Base-by-base conservation (phyloP, 805 yeast genomes). In the Candida gorgasii region DNA sequence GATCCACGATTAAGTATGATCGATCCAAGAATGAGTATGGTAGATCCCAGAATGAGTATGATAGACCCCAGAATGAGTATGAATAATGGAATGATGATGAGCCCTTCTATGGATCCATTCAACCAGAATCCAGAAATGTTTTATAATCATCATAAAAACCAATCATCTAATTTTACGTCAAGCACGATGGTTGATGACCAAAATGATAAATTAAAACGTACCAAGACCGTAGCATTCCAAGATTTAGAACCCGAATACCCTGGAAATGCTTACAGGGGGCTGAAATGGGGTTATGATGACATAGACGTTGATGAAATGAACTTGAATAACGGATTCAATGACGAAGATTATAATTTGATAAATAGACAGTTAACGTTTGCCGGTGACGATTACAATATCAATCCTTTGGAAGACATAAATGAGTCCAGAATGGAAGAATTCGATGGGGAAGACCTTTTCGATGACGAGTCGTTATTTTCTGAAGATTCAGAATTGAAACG, bases 401-500 rank as follows among this genome's bases (percentile, higher is more conserved):
- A 71, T 47, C 63, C 68, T 13, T 50, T 71, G 42, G 64, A 67
- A 49, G 75, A 70, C 38, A 66, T 69, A 12, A 64, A 59, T 33
- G 37, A 23, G 9, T 15, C 6, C 5, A 19, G 4, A 4, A 5
- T 22, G 5, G 68, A 57, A 3, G 62, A 54, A 24, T 6, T 20
- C 8, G 63, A 57, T 15, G 39, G 23, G 8, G 43, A 40, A 9
- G 75, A 70, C 49, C 75, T 75, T 1, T 70, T 69, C 48, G 73
- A 69, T 46, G 72, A 67, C 46, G 75, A 68, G 43, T 65, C 72
- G 41, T 54, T 71, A 22, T 71, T 69, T 43, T 60, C 65, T 3
- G 74, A 70, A 22, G 63, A 69, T 12, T 71, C 71, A 12, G 73
- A 67, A 24, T 52, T 62, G 15, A 51, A 65, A 36, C 48, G 69